Conservation (phyloP, 768 basidiomycete genomes). For the Leucocoprinus leucothites region DNA sequence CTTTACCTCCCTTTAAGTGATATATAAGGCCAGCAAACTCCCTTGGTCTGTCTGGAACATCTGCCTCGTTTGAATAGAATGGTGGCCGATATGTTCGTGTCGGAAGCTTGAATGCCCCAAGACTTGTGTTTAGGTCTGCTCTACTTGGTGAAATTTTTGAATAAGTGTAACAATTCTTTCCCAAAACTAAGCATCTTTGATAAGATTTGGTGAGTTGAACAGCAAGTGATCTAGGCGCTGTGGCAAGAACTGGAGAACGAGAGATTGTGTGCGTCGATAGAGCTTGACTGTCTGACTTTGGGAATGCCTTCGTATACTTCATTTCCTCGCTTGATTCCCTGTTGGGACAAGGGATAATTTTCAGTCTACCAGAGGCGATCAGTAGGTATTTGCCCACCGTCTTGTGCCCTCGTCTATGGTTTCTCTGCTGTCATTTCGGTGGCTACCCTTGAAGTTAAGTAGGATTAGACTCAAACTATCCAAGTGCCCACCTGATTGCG, state of each 20-base stretch:
- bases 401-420: too few relatives aligned
- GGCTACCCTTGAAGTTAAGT: too few relatives aligned
- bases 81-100: conserved; percentile 71
- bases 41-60: conserved; percentile 64
- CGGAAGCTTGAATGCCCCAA: conserved; percentile 48
- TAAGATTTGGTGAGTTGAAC: conserved; percentile 26
- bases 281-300: too few relatives aligned
- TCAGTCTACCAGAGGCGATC: too few relatives aligned
- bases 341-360: too few relatives aligned
- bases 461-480: too few relatives aligned
- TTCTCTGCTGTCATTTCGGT: too few relatives aligned
- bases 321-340: too few relatives aligned
- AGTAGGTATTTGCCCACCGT: too few relatives aligned
- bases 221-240: conserved; percentile 13
- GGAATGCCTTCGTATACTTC: too few relatives aligned
- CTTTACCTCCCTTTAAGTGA: conserved; percentile 60
- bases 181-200: conserved; percentile 24
- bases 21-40: conserved; percentile 84
- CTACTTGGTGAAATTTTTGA: conserved; percentile 46
- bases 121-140: conserved; percentile 39
- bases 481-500: too few relatives aligned
- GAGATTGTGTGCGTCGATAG: too few relatives aligned
- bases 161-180: conserved; percentile 46
- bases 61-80: conserved; percentile 69
- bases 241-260: background rate